These are phyloP conservation scores for Senna tora DNA, from an alignment of 306 rosid genomes.

Conservation along the genomic window DNA sequence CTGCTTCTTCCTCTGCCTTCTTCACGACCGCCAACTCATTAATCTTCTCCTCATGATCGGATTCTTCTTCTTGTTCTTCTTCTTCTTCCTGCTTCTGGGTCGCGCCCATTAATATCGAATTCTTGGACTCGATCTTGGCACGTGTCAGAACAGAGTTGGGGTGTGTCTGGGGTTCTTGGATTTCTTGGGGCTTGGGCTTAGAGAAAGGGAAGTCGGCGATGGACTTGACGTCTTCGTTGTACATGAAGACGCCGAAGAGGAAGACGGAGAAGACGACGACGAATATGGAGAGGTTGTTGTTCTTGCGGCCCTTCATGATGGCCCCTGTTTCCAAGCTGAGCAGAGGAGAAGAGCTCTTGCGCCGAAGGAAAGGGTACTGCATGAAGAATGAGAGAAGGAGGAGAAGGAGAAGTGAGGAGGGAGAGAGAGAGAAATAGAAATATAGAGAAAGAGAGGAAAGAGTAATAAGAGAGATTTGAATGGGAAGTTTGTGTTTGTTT, in stretches of 20 bases:
- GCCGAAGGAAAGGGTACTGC: constrained; percentile 77
- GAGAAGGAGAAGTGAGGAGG: constrained; percentile 20
- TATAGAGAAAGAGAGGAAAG: constrained; percentile 50
- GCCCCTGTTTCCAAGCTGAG: constrained; percentile 60
- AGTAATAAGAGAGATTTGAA: constrained; percentile 35
- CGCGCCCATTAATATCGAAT: no score
- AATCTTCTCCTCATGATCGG: constrained; percentile 59
- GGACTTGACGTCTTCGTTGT: constrained; percentile 92
- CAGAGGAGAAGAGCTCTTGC: constrained; percentile 62
- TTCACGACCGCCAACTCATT: constrained; percentile 44
- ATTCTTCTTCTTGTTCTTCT: constrained; percentile 49
- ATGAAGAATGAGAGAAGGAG: constrained; percentile 41
- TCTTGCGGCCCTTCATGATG: constrained; percentile 74
- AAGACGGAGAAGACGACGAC: constrained; percentile 78
- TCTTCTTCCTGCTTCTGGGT: no score
- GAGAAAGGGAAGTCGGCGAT: constrained; percentile 92
- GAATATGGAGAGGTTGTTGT: constrained; percentile 74
- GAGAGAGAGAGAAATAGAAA: constrained; percentile 45
- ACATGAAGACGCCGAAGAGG: constrained; percentile 91
- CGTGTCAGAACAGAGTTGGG: no score
- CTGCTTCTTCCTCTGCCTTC: constrained; percentile 45
- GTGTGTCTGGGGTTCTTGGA: no score
- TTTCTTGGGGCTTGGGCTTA: constrained; percentile 61
- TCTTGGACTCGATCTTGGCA: no score
- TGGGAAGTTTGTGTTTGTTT: constrained; percentile 45